Evolutionary conservation across 345 rosid species (phyloP).

Genomic region (Dipteronia sinensis): DNA sequence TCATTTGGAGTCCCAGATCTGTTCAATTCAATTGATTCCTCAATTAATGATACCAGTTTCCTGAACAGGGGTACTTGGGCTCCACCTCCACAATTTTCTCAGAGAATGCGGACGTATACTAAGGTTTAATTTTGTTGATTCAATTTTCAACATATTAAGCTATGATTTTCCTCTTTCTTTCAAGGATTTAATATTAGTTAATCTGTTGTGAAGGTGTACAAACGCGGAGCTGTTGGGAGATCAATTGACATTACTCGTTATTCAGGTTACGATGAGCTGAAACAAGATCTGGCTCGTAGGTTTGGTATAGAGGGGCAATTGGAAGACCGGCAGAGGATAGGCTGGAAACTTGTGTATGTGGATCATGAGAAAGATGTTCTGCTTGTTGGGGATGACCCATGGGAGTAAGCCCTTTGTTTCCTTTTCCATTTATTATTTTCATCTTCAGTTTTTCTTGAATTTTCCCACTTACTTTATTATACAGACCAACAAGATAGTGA

Average conservation of each 20-base stretch:
- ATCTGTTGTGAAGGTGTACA: constrained; percentile 53
- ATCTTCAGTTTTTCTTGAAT: neutral
- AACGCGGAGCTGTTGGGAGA: constrained; percentile 84
- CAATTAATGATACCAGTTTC: constrained; percentile 48
- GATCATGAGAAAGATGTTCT: constrained; percentile 78
- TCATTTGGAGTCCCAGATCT: constrained; percentile 65
- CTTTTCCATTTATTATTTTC: neutral
- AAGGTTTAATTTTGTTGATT: constrained; percentile 46
- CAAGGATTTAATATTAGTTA: constrained; percentile 15
- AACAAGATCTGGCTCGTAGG: constrained; percentile 70
- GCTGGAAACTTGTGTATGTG: constrained; percentile 79
- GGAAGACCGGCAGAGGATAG: constrained; percentile 63
- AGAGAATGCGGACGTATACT: constrained; percentile 61
- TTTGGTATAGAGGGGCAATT: constrained; percentile 86
- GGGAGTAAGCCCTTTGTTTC: constrained; percentile 60
- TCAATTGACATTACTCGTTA: constrained; percentile 73
- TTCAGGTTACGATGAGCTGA: constrained; percentile 68
- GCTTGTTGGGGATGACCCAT: constrained; percentile 82
- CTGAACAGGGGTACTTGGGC: constrained; percentile 51
- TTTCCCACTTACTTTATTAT: neutral
- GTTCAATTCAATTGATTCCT: constrained; percentile 60
- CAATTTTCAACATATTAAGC: neutral
- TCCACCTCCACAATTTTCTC: constrained; percentile 47
- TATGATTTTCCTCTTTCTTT: neutral
- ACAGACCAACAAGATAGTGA: neutral